Base-by-base conservation (phyloP, 2,329 filamentous ascomycete genomes). In the Pleomassaria siparia region DNA sequence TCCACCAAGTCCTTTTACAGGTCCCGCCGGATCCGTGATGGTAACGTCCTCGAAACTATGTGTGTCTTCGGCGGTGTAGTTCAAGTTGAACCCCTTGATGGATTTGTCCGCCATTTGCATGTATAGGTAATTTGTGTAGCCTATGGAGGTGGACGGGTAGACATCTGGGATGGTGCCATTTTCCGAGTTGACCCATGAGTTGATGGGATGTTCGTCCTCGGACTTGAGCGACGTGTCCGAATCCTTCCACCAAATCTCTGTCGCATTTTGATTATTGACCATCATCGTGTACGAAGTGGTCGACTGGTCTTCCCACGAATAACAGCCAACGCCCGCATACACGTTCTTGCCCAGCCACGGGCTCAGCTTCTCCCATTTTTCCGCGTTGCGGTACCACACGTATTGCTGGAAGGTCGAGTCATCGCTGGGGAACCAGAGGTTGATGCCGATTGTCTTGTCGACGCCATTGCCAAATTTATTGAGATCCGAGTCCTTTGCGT, bases 231-330 rank as follows among this genome's bases (percentile, higher is more conserved):
- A 72, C 5, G 56, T 63, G 48, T 75, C 70, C 2, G 69, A 71
- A 45, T 77, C 74, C 53, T 71, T 74, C 74, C 74, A 76, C 54
- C 64, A 74, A 25, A 76, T 63, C 40, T 75, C 70, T 2, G 72
- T 63, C 3, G 63, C 59, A 49, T 74, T 70, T 4, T 70, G 28
- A 11, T 62, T 46, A 46, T 74, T 72, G 12, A 72, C 67, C 46
- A 76, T 63, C 72, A 76, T 75, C 15, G 71, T 66, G 50, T 77
- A 76, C 10, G 29, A 30, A 8, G 69, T 70, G 0, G 66, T 65
- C 2, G 64, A 69, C 6, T 67, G 62, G 2, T 58, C 56, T 12
- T 69, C 71, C 74, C 73, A 76, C 15, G 64, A 69, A 49, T 74
- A 75, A 49, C 73, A 76, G 1, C 70, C 74, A 3, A 75, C 71